Conservation (phyloP, 306 rosid genomes). For the Delonix regia region DNA sequence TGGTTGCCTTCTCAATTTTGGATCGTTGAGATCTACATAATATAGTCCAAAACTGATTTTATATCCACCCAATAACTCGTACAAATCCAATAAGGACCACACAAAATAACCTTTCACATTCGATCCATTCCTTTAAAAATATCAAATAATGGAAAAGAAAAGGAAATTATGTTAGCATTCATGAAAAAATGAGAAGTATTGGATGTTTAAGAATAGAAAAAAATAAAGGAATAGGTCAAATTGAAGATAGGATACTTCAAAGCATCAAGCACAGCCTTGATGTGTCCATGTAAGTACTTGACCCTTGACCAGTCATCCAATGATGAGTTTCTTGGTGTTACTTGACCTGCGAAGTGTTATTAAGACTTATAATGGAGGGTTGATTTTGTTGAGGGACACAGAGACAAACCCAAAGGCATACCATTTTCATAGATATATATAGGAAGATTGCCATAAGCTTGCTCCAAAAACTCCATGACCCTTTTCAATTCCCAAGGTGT, state of each 20-base stretch:
- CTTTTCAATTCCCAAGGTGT: conserved; percentile 22
- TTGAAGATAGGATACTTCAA: neutral
- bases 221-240: too few species aligned
- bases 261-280: conserved; percentile 1
- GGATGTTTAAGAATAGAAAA: neutral
- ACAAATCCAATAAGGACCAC: conserved; percentile 35
- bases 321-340: conserved; percentile 46
- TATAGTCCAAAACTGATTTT: conserved; percentile 24
- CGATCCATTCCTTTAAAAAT: conserved; percentile 33
- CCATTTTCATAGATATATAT: conserved; percentile 6
- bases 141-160: neutral
- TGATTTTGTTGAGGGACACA: neutral
- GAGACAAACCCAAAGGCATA: neutral
- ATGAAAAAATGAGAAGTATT: neutral
- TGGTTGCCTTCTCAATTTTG: conserved; percentile 27
- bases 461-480: neutral
- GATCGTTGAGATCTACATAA: conserved; percentile 28
- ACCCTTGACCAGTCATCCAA: conserved; percentile 55
- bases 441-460: conserved; percentile 3
- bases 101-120: conserved; percentile 33
- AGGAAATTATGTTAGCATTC: neutral
- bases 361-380: neutral
- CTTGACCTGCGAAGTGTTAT: conserved; percentile 42
- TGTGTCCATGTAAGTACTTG: conserved; percentile 46
- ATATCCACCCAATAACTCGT: conserved; percentile 25